Conservation (phyloP, 805 yeast genomes). For the Komagataella kurtzmanii region DNA sequence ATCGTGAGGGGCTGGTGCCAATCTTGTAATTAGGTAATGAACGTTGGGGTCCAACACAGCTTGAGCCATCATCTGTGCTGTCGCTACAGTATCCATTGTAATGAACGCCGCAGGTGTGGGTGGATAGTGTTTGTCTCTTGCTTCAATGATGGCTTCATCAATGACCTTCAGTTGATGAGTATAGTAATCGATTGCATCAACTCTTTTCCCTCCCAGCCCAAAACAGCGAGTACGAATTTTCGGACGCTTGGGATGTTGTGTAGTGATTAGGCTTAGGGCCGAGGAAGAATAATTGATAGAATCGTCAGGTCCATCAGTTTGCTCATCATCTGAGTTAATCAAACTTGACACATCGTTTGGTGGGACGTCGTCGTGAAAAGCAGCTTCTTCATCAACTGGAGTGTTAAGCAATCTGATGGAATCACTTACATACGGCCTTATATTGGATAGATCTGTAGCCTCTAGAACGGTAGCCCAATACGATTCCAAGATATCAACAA, state of each 20-base stretch:
- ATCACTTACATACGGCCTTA: neutral
- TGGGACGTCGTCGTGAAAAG: conserved; percentile 20
- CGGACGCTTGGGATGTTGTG: conserved; percentile 36
- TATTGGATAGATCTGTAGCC: conserved; percentile 8
- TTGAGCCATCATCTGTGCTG: conserved; percentile 95
- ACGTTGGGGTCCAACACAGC: conserved; percentile 87
- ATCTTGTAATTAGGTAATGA: conserved; percentile 61
- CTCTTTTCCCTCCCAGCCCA: conserved; percentile 52
- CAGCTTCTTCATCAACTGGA: conserved; percentile 10
- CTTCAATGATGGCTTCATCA: conserved; percentile 55
- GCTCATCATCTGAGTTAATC: neutral
- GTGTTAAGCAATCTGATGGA: conserved; percentile 16
- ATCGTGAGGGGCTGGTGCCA: conserved; percentile 96
- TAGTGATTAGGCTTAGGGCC: conserved; percentile 3
- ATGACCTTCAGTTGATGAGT: conserved; percentile 53
- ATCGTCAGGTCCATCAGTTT: neutral
- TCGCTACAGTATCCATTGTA: conserved; percentile 89
- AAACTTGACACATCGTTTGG: conserved; percentile 7
- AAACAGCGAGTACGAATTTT: conserved; percentile 41
- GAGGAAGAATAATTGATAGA: conserved; percentile 3
- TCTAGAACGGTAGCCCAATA: conserved; percentile 63
- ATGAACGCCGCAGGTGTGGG: conserved; percentile 88
- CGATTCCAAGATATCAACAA: conserved; percentile 48
- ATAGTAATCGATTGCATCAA: conserved; percentile 74
- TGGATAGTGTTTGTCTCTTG: conserved; percentile 56